Evolutionary conservation across 2,329 filamentous ascomycete genomes (phyloP), one percentile per base, ranked within the genome.

Genomic region (Thermochaetoides dissita): DNA sequence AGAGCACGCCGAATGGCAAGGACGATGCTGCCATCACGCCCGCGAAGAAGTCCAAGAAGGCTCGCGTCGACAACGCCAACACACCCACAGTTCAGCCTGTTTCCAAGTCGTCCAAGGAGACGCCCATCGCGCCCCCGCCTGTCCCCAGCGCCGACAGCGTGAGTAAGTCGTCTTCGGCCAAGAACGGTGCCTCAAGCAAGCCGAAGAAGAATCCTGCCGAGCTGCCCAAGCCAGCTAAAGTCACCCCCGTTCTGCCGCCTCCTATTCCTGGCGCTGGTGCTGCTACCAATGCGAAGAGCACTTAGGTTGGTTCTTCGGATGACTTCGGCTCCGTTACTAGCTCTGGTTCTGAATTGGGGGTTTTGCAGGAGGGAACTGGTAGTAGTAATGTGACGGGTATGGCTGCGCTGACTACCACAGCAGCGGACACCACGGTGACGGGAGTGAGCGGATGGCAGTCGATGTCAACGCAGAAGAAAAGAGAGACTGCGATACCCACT

Each of bases 41-140:
- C 29, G 38, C 49, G 12, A 59, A 60, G 49, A 56, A 56, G 45
- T 36, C 57, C 1, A 61, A 54, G 42, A 55, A 55, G 46, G 43
- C 46, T 8, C 42, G 48, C 2, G 41, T 49, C 40, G 52, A 53
- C 30, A 35, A 36, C 3, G 12, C 39, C 17, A 51, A 49, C 34
- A 49, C 51, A 8, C 46, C 51, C 3, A 46, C 51, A 33, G 40
- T 44, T 9, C 46, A 47, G 5, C 49, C 51, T 31, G n/a, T 40
- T 9, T 28, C 50, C 17, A 43, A 41, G 5, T 11, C 42, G 7
- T 30, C 44, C 11, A 45, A 50, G 41, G 48, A 45, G 24, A 47
- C 41, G 38, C 34, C 34, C 9, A n/a, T 35, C 34, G 10, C 34
- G 10, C 34, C 34, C 17, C 34, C 34, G 8, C 10, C 34, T 10